Evolutionary conservation across 441 rosid species (phyloP).

Genomic region (Breynia disticha): DNA sequence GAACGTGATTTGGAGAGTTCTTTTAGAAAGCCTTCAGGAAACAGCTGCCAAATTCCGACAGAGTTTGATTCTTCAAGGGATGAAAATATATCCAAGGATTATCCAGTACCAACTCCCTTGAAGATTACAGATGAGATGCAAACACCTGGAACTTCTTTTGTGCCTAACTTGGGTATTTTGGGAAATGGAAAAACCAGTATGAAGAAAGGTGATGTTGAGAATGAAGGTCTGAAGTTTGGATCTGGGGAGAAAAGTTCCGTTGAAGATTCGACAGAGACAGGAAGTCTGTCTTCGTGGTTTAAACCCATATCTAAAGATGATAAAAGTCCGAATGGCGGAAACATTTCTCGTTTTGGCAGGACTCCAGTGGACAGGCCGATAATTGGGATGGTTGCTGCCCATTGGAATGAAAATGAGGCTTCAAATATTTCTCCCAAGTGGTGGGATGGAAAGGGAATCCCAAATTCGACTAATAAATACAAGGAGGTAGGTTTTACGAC

Average conservation of each 20-base stretch:
- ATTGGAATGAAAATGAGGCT: constrained; percentile 63
- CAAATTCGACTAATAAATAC: constrained; percentile 88
- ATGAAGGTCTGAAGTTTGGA: constrained; percentile 16
- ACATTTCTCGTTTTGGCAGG: constrained; percentile 27
- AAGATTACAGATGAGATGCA: constrained; percentile 86
- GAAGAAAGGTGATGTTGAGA: too few relatives aligned
- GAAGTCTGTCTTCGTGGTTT: constrained; percentile 54
- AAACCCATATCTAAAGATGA: constrained; percentile 24
- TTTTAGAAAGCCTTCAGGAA: constrained; percentile 32
- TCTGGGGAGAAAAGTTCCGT: constrained; percentile 21
- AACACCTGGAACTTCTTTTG: constrained; percentile 90
- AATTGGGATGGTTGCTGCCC: constrained; percentile 77
- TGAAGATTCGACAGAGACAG: constrained; percentile 30
- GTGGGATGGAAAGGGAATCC: constrained; percentile 99
- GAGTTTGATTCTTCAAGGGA: constrained; percentile 27
- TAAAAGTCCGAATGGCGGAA: constrained; percentile 15
- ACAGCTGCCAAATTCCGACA: constrained; percentile 21
- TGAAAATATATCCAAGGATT: constrained; percentile 24
- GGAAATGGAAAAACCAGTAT: constrained; percentile 43
- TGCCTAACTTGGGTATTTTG: constrained; percentile 36
- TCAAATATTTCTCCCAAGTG: constrained; percentile 47
- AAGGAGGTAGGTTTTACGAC: constrained; percentile 53
- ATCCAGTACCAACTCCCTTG: constrained; percentile 74
- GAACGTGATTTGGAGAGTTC: constrained; percentile 43
- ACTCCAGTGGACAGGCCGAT: constrained; percentile 77